Evolutionary conservation across 2,329 filamentous ascomycete species (phyloP).

Genomic region (Colletotrichum lini): DNA sequence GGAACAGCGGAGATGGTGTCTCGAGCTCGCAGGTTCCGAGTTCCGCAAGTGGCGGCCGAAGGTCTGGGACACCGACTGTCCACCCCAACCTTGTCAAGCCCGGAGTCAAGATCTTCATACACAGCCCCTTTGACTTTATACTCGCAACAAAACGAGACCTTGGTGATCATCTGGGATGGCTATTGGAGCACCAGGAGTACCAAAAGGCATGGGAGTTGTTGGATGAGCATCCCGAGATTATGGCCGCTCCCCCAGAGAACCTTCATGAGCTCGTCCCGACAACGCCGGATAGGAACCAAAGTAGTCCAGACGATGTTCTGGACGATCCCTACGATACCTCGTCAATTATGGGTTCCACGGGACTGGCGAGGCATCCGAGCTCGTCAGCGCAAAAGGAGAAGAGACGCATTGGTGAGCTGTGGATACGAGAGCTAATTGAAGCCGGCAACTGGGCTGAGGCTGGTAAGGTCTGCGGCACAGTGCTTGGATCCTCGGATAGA

Average conservation of each 20-base stretch:
- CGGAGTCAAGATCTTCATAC: conserved; percentile 86
- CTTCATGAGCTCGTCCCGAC: conserved; percentile 56
- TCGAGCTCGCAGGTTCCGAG: conserved; percentile 64
- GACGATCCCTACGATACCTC: conserved; percentile 81
- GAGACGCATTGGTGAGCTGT: conserved; percentile 89
- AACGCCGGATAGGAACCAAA: conserved; percentile 58
- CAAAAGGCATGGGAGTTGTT: conserved; percentile 90
- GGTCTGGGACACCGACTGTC: conserved; percentile 46
- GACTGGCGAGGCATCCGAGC: conserved; percentile 32
- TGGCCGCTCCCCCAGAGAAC: conserved; percentile 60
- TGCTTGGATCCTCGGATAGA: conserved; percentile 81
- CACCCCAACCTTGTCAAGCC: conserved; percentile 70
- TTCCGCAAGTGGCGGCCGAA: conserved; percentile 52
- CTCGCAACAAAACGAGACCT: conserved; percentile 90
- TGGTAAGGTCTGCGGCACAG: conserved; percentile 85
- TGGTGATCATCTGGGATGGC: conserved; percentile 87
- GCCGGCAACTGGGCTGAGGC: conserved; percentile 82
- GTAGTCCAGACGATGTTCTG: conserved; percentile 75
- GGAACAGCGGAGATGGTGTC: conserved; percentile 71
- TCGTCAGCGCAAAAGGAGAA: conserved; percentile 83
- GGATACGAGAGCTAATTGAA: conserved; percentile 88
- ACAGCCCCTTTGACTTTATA: conserved; percentile 97
- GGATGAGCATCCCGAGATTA: conserved; percentile 86
- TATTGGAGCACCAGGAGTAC: conserved; percentile 85
- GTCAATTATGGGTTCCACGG: conserved; percentile 73